Conservation (phyloP, 2,329 filamentous ascomycete genomes). For the Colletotrichum navitas region DNA sequence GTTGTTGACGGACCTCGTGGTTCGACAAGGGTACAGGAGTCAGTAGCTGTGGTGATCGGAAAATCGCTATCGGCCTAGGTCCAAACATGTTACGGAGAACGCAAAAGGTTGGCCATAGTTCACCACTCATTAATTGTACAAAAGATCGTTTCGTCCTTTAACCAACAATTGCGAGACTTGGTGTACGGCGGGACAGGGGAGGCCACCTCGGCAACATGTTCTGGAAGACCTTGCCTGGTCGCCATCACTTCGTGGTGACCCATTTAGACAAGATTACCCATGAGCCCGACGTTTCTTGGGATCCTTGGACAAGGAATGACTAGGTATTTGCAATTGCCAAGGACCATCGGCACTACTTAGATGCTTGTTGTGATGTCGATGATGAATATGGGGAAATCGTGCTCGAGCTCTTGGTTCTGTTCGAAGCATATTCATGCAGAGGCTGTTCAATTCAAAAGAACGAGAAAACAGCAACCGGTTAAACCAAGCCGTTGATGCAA, state of each 20-base stretch:
- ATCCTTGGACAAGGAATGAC: not conserved
- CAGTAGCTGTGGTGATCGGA: not conserved
- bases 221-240: not conserved
- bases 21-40: not conserved
- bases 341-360: too few species aligned
- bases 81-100: not conserved
- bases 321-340: not conserved
- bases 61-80: slow-evolving; percentile 23
- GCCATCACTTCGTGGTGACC: not conserved
- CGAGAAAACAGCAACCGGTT: not conserved
- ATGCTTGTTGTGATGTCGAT: not conserved
- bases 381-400: not conserved
- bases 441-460: not conserved
- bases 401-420: not conserved
- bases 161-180: too few species aligned
- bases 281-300: not conserved
- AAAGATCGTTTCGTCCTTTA: too few species aligned
- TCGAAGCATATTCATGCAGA: not conserved
- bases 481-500: not conserved
- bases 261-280: not conserved
- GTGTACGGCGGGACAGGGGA: too few species aligned
- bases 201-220: not conserved
- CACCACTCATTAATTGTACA: not conserved
- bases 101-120: not conserved
- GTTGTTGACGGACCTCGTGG: not conserved